Conservation (phyloP, 1,284 basidiomycete genomes). For the Leccinum subfulvum region DNA sequence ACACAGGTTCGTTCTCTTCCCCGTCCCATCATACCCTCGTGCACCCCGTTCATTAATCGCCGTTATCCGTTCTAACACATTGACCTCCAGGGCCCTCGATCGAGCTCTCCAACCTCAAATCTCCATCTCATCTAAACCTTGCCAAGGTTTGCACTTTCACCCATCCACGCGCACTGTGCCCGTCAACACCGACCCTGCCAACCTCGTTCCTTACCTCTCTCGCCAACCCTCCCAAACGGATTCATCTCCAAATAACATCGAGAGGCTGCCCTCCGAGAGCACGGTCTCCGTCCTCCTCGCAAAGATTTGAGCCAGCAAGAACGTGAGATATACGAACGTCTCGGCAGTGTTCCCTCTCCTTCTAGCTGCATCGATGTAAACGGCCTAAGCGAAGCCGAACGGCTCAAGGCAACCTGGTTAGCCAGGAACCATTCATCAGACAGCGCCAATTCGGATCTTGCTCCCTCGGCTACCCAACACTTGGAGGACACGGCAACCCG, state of each 20-base stretch:
- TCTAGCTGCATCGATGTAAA: not conserved
- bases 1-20: conserved; percentile 16
- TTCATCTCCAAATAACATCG: conserved; percentile 31
- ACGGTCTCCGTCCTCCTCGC: conserved; percentile 48
- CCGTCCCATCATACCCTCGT: not conserved
- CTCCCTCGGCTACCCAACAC: not conserved
- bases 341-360: conserved; percentile 33
- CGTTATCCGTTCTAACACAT: conserved; percentile 9
- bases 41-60: no score
- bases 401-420: conserved; percentile 51
- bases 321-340: conserved; percentile 41
- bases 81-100: no score
- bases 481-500: not conserved
- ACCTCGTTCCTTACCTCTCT: conserved; percentile 6
- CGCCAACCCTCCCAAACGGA: conserved; percentile 25
- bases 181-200: not conserved
- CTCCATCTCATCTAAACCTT: conserved; percentile 15
- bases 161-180: conserved; percentile 18
- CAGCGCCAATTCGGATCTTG: conserved; percentile 19
- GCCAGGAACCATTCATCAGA: conserved; percentile 34
- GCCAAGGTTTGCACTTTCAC: conserved; percentile 8
- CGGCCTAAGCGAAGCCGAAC: conserved; percentile 42
- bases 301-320: conserved; percentile 51
- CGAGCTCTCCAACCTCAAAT: conserved; percentile 19
- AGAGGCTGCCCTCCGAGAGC: conserved; percentile 53